Conservation (phyloP, 306 rosid species). For the Cucurbita moschata region DNA sequence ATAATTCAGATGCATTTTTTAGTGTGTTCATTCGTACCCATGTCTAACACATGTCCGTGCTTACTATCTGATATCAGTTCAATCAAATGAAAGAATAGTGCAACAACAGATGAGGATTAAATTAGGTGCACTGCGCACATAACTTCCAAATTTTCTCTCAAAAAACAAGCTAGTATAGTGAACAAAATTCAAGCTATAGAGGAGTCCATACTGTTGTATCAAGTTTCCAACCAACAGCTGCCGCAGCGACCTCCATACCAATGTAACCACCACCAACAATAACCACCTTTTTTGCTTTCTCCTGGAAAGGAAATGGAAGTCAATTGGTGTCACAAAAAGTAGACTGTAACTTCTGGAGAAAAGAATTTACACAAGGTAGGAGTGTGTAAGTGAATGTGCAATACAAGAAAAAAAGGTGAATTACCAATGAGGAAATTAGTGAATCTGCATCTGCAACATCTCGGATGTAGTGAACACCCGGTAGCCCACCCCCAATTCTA, state of each 20-base stretch:
- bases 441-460: constrained; percentile 89
- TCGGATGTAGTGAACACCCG: constrained; percentile 87
- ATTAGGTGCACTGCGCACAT: background rate
- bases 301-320: constrained; percentile 26
- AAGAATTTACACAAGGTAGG: background rate
- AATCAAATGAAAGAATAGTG: background rate
- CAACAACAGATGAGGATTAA: background rate
- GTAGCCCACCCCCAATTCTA: constrained; percentile 75
- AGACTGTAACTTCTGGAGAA: background rate
- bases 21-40: too few relatives aligned
- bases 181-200: background rate
- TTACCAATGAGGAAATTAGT: constrained; percentile 57
- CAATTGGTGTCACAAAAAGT: background rate
- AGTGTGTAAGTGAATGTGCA: background rate
- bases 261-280: constrained; percentile 96
- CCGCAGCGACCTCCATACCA: constrained; percentile 97
- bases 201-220: constrained; percentile 63
- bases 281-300: constrained; percentile 60
- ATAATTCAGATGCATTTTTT: too few relatives aligned
- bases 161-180: background rate
- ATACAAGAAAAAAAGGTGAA: background rate
- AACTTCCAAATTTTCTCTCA: background rate
- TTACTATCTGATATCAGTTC: background rate
- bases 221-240: constrained; percentile 82
- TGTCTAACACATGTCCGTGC: too few relatives aligned